These are phyloP conservation scores for Leishmania gerbilli DNA, from an alignment of 208 protist genomes.

Conservation along the genomic window DNA sequence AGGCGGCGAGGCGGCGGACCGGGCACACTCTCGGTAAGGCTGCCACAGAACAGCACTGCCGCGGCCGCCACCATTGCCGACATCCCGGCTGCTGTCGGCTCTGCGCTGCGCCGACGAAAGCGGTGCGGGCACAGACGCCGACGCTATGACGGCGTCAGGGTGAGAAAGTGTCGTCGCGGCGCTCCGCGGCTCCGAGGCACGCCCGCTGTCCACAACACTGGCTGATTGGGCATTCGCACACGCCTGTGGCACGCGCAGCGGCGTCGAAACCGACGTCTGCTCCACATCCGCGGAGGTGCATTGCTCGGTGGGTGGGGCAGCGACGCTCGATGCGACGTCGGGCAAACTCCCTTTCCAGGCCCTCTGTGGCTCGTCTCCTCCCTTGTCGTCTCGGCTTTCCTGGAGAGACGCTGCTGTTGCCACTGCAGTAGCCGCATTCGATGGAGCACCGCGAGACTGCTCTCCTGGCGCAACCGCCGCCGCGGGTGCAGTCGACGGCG, in stretches of 20 bases:
- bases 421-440: neutral
- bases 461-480: neutral
- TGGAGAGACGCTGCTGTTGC: neutral
- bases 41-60: neutral
- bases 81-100: neutral
- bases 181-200: neutral
- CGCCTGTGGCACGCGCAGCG: neutral
- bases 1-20: constrained; percentile 9
- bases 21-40: neutral
- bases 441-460: neutral
- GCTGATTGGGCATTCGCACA: neutral
- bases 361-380: neutral
- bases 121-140: neutral
- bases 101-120: neutral
- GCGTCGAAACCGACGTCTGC: neutral
- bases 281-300: neutral
- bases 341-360: neutral
- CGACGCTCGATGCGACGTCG: neutral
- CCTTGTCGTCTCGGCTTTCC: neutral
- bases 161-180: neutral
- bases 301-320: neutral
- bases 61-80: neutral
- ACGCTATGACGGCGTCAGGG: neutral
- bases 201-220: neutral
- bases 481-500: neutral